Evolutionary conservation across 768 basidiomycete genomes (phyloP).

Genomic region (Daedaleopsis nitida): DNA sequence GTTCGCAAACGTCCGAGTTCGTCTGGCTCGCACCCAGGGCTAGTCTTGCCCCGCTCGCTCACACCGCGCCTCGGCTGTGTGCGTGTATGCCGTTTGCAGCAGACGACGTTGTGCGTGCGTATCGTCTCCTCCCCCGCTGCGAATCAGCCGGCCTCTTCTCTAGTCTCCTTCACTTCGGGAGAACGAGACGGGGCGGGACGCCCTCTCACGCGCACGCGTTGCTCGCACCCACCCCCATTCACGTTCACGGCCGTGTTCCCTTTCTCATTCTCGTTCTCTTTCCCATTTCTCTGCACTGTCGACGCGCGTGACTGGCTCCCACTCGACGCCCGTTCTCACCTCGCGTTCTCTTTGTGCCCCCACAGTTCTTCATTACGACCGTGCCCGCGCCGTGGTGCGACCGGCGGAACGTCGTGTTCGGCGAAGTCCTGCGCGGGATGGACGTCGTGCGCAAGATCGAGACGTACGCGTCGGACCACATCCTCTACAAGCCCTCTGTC

Average conservation of each 20-base stretch:
- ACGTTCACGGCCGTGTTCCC: too few species aligned
- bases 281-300: not conserved
- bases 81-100: too few species aligned
- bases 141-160: too few species aligned
- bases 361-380: slow-evolving; percentile 44
- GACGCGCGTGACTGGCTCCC: not conserved
- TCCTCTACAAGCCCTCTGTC: slow-evolving; percentile 31
- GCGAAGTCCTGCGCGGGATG: slow-evolving; percentile 43
- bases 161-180: too few species aligned
- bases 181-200: too few species aligned
- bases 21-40: too few species aligned
- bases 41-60: too few species aligned
- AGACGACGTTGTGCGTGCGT: too few species aligned
- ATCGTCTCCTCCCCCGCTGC: too few species aligned
- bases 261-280: not conserved
- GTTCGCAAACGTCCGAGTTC: too few species aligned
- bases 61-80: too few species aligned
- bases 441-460: slow-evolving; percentile 40
- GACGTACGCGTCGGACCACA: slow-evolving; percentile 30
- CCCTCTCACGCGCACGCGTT: too few species aligned
- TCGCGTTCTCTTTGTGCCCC: not conserved
- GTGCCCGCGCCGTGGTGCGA: slow-evolving; percentile 40
- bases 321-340: not conserved
- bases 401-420: slow-evolving; percentile 47
- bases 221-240: not conserved